Base-by-base conservation (phyloP, 331 rosid species). In the Pyrus hybrid region DNA sequence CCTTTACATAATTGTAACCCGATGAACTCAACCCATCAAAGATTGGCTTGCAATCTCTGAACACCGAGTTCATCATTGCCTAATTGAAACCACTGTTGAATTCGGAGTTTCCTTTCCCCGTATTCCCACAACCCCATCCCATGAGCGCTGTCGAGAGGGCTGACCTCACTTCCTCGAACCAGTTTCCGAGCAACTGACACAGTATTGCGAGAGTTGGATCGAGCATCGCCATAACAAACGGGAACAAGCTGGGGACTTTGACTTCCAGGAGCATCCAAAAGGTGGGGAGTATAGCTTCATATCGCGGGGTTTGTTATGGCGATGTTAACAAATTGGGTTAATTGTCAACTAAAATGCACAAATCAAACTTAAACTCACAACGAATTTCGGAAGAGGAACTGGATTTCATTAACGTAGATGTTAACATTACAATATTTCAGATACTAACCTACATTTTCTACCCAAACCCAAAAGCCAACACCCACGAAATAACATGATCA, bases 41-140 rank as follows among this genome's bases (percentile, higher is more conserved):
- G 47, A 81, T 85, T n/a, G 72, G 71, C 28, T 41, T 75, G 49
- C 74, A 80, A 17, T 87, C 87, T 7, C 35, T 37, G 6, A 90
- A 30, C 3, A 77, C 84, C 28, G 81, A 70, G 77, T 82, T 86
- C 68, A 90, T 66, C 85, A 87, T 85, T 49, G 86, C 86, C 2
- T 79, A 78, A 17, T 84, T 76, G 74, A 79, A 85, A 82, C 57
- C 54, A 33, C 2, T 4, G 33, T 53, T 33, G 1, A 18, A 25
- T 3, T 35, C 77, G 6, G 83, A 69, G 6, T 81, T 63, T 37
- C 62, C 75, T 65, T 70, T 2, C 28, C 1, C 37, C 49, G 17
- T 70, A 80, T 5, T 82, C 83, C 88, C 85, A 87, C 1, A 76
- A 72, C 3, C 47, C 51, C 84, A 81, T 77, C 25, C 83, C 91